Evolutionary conservation across 1,284 basidiomycete species (phyloP).

Genomic region (Gastroboletus turbinatus): DNA sequence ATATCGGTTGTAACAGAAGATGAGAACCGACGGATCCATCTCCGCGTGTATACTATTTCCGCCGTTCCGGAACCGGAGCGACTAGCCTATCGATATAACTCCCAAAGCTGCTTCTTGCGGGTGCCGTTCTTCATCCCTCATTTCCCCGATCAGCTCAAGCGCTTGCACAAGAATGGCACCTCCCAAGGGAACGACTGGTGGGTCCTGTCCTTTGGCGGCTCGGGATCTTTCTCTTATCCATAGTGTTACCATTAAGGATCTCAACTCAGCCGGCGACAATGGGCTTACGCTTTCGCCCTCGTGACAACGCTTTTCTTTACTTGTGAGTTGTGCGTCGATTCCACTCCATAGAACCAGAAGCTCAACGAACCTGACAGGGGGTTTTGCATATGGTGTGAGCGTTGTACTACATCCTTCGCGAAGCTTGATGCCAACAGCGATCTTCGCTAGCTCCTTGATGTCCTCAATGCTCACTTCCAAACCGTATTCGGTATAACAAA

Average conservation of each 20-base stretch:
- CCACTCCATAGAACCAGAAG: not conserved
- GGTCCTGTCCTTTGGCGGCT: conserved; percentile 9
- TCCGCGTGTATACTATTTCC: conserved; percentile 2
- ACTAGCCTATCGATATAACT: conserved; percentile 21
- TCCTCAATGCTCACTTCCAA: conserved; percentile 83
- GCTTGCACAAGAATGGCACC: conserved; percentile 26
- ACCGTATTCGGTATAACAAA: conserved; percentile 68
- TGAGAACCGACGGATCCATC: not conserved
- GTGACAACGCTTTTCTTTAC: conserved; percentile 83
- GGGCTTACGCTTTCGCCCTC: conserved; percentile 63
- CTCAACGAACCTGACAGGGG: conserved; percentile 40
- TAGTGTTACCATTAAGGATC: conserved; percentile 35
- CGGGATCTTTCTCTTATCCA: not conserved
- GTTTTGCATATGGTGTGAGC: conserved; percentile 72
- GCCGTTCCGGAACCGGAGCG: conserved; percentile 1
- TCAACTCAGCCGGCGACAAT: conserved; percentile 46
- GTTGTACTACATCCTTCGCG: not conserved
- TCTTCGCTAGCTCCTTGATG: conserved; percentile 68
- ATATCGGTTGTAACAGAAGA: not conserved
- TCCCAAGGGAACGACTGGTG: conserved; percentile 40
- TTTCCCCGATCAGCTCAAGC: not conserved
- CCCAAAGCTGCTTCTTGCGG: not conserved
- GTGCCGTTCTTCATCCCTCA: conserved; percentile 4
- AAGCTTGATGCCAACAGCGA: not conserved
- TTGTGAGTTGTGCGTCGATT: conserved; percentile 45